A percentile compares a stretch with the other conserved stretches of the same genome.
Evolutionary conservation across 345 rosid genomes (phyloP).

Genomic region (Balakata baccata): DNA sequence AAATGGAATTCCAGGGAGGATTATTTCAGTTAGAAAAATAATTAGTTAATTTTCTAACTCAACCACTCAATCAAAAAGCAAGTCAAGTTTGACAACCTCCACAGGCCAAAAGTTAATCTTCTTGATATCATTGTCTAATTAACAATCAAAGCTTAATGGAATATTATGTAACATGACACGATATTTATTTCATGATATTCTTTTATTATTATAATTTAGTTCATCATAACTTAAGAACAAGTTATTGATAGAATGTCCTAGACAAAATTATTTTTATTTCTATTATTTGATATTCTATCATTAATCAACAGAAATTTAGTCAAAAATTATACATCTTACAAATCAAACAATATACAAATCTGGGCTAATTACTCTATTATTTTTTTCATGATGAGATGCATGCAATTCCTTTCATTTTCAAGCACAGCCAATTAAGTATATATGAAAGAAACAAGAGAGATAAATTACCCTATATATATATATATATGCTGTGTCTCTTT

Average conservation of each 20-base stretch:
- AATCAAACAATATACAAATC: no score
- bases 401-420: slow-evolving; percentile 15
- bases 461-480: neutral
- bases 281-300: no score
- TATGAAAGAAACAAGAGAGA: slow-evolving; percentile 18
- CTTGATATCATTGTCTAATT: no score
- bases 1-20: slow-evolving; percentile 62
- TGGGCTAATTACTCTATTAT: no score
- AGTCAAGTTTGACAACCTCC: slow-evolving; percentile 49
- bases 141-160: no score
- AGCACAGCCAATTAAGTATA: slow-evolving; percentile 13
- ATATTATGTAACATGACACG: no score
- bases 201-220: no score
- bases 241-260: no score
- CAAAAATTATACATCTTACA: neutral
- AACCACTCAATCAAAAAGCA: slow-evolving; percentile 48
- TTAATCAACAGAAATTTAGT: no score
- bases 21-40: slow-evolving; percentile 8
- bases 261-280: no score
- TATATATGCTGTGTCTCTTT: slow-evolving; percentile 18
- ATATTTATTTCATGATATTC: no score
- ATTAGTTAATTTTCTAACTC: slow-evolving; percentile 30
- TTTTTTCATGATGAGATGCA: neutral
- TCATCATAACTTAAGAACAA: no score
- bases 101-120: slow-evolving; percentile 49